A percentile compares a stretch with the other conserved stretches of the same genome.
phyloP scores from a whole-genome alignment of 2,329 filamentous ascomycete species.

The Epichloe uncinata region DNA sequence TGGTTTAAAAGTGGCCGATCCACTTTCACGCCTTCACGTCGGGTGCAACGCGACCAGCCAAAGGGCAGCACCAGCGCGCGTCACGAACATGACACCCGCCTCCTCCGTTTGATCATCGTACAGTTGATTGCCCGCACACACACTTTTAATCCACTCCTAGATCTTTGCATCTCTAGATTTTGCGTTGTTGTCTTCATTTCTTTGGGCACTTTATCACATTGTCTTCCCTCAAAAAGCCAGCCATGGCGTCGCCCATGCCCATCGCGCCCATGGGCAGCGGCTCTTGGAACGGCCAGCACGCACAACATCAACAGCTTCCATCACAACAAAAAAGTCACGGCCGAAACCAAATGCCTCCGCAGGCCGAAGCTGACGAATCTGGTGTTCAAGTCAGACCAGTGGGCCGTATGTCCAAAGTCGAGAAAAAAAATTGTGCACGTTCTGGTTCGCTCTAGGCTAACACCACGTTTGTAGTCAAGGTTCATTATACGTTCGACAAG shows the following conservation, averaged over 20 bases:
- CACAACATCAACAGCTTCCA: conserved; percentile 4
- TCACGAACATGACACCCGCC: conserved; percentile 28
- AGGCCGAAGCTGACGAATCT: conserved; percentile 24
- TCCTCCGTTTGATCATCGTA: conserved; percentile 17
- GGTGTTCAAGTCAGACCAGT: conserved; percentile 49
- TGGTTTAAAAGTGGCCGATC: conserved; percentile 4
- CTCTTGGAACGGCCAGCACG: conserved; percentile 3
- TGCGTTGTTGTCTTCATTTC: background rate
- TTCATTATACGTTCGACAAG: conserved; percentile 90
- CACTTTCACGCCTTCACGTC: conserved; percentile 3
- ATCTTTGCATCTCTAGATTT: background rate
- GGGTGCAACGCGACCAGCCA: conserved; percentile 3
- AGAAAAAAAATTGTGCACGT: conserved; percentile 10
- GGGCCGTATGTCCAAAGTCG: conserved; percentile 49
- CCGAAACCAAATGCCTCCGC: conserved; percentile 16
- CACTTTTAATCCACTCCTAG: conserved; percentile 3
- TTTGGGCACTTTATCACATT: background rate
- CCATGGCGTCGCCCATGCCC: conserved; percentile 28
- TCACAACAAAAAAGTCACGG: background rate
- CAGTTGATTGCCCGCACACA: conserved; percentile 9
- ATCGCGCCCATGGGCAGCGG: conserved; percentile 14
- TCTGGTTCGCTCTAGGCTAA: conserved; percentile 9
- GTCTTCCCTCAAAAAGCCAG: conserved; percentile 5
- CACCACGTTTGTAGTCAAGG: conserved; percentile 55
- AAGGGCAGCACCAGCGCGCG: conserved; percentile 8